phyloP scores from a whole-genome alignment of 192 early-diverging fungal genomes.

The Gaertneriomyces sp. region DNA sequence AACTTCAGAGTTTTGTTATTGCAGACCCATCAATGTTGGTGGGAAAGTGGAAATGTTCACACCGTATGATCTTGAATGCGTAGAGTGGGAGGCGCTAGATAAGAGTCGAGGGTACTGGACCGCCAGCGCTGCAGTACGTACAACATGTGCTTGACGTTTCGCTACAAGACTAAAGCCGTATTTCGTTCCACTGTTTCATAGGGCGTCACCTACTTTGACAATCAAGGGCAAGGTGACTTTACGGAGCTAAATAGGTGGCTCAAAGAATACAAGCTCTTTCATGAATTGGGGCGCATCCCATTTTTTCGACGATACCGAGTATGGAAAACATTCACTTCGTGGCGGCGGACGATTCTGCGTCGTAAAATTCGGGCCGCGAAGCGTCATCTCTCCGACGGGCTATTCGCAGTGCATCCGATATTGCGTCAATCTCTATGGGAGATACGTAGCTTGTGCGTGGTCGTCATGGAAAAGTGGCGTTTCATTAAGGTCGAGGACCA shows the following conservation, averaged over 20 bases:
- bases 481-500: slow-evolving; percentile 36
- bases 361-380: slow-evolving; percentile 45
- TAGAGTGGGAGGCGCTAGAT: slow-evolving; percentile 43
- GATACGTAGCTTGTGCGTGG: slow-evolving; percentile 33
- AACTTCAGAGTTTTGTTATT: slow-evolving; percentile 49
- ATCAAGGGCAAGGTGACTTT: slow-evolving; percentile 49
- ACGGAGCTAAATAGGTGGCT: slow-evolving; percentile 52
- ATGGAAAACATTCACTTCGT: slow-evolving; percentile 58
- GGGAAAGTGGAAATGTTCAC: slow-evolving; percentile 41
- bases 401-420: slow-evolving; percentile 52
- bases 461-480: slow-evolving; percentile 25
- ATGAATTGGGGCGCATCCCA: slow-evolving; percentile 48
- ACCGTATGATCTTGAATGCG: slow-evolving; percentile 53
- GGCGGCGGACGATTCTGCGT: slow-evolving; percentile 47
- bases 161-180: background rate
- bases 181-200: slow-evolving; percentile 13
- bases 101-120: slow-evolving; percentile 47
- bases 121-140: slow-evolving; percentile 41
- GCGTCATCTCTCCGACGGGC: slow-evolving; percentile 32
- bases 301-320: slow-evolving; percentile 55
- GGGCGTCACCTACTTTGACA: slow-evolving; percentile 54
- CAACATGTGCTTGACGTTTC: background rate
- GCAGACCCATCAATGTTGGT: slow-evolving; percentile 32
- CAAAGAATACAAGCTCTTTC: slow-evolving; percentile 52
- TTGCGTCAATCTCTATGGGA: slow-evolving; percentile 39